Base-by-base conservation (phyloP, 176 grass and related monocot genomes). In the Rhipidocladum racemiflorum region DNA sequence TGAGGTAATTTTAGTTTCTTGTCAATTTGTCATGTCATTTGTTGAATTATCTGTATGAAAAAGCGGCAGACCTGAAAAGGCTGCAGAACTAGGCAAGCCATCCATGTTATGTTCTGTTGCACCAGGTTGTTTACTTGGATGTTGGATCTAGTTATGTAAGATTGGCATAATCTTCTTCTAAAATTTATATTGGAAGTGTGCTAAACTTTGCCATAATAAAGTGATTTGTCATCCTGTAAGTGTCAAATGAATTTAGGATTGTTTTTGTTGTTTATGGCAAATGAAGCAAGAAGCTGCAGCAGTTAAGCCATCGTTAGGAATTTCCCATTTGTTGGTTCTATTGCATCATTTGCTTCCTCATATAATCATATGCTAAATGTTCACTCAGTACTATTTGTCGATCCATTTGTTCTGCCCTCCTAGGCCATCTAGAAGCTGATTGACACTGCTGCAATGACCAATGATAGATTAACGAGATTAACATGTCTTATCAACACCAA, bases 1-100 rank as follows among this genome's bases (percentile, higher is more conserved):
- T 77, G 93, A 95, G 93, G 97, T 99, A 90, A 78, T 84, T 20
- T 54, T 61, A 27, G 28, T 28, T 78, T 66, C 50, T 67, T 74
- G 46, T 57, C 57, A 66, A 43, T 43, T 43, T 43, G 2, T 48
- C 45, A 48, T 68, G 75, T 20, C n/a, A 42, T 79, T 79, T 72
- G 7, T 79, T 88, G 49, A 75, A 65, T 80, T 80, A 7, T 42
- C 39, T 80, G n/a, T 48, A 17, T 73, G 28, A 25, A 46, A 56
- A 74, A 23, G 23, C 57, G 28, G 24, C 10, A 27, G 11, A 13
- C 3, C 57, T 32, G 11, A 65, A 49, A 65, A 74, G 5, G 27
- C 20, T 61, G 24, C 38, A 25, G 51, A 48, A 68, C 38, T 76
- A 68, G 50, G 30, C 62, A 39, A 65, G 46, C n/a, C 7, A 80